Base-by-base conservation (phyloP, 2,329 filamentous ascomycete species). In the Penicillium thymicola region DNA sequence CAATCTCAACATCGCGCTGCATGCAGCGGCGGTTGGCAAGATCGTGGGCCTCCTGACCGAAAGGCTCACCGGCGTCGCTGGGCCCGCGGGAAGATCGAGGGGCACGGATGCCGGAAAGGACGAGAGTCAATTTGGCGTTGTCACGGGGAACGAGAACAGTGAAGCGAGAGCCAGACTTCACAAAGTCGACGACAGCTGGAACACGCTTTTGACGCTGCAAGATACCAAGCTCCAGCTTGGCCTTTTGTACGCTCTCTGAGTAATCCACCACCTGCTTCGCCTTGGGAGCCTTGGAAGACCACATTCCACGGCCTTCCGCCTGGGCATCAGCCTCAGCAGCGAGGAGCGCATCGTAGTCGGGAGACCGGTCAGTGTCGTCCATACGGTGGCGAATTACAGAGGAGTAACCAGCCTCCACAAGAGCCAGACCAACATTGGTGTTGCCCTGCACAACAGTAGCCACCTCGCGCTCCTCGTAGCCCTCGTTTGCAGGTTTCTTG, bases 101-200 rank as follows among this genome's bases (percentile, higher is more conserved):
- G 14, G 91, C 91, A 58, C 92, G 90, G 65, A 99, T 94, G 46
- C 94, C 93, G 51, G 90, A 93, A 46, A 99, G 85, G 4, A 99
- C 92, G 71, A 99, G 88, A 2, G 93, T 99, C 59, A 99, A 81
- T 80, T 97, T 97, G 70, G 93, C 87, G 68, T 91, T 92, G 72
- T 99, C 94, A 36, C 92, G 88, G 45, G 94, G 93, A 47, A 99
- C 86, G 10, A 99, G 80, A 36, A 99, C 82, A 27, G 91, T 96
- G 76, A 97, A 99, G 64, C 94, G 86, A 40, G 92, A 96, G 30
- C 90, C 94, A n/a, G 92, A 90, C 78, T 97, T 97, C 80, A 96
- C 94, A 74, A 95, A 99, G 75, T 99, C 94, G 41, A 99, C 92
- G 65, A 99, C 82, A 11, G 89, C 94, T 8, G 94, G 92, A 4